Percentiles rank a stretch among this genome's conserved stretches.
Evolutionary conservation across 148 eudicot genomes (phyloP).

Genomic region (Vaccinium macrocarpon): DNA sequence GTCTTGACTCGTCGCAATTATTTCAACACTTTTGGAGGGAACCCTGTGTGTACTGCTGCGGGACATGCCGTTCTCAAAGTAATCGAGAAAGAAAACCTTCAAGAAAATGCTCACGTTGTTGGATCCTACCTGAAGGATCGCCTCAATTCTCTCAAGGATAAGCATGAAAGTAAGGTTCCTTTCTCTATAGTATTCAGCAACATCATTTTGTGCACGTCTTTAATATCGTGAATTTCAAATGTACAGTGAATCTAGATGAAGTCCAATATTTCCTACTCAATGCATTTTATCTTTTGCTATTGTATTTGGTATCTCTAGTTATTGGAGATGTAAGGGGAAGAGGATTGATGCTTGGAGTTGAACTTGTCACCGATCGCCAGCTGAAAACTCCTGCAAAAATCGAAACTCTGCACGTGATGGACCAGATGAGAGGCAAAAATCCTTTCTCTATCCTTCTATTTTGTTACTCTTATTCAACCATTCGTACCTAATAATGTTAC

Average conservation of each 20-base stretch:
- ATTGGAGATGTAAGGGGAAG: conserved; percentile 98
- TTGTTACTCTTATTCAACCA: not conserved
- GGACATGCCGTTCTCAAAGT: conserved; percentile 90
- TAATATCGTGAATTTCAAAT: not conserved
- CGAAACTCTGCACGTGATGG: conserved; percentile 86
- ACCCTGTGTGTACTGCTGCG: conserved; percentile 91
- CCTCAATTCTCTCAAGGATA: conserved; percentile 61
- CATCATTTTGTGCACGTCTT: not conserved
- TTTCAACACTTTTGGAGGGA: conserved; percentile 98
- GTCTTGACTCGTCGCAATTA: conserved; percentile 76
- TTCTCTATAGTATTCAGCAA: not conserved
- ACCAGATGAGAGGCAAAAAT: conserved; percentile 77
- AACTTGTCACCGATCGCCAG: conserved; percentile 80
- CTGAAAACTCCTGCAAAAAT: conserved; percentile 86
- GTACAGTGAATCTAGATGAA: not conserved
- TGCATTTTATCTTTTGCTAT: not conserved
- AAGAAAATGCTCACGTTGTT: conserved; percentile 77
- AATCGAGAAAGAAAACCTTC: conserved; percentile 87
- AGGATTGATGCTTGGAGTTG: conserved; percentile 89
- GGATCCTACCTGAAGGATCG: conserved; percentile 82
- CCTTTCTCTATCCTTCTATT: not conserved
- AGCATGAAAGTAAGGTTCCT: conserved; percentile 64
- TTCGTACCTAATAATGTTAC: not conserved
- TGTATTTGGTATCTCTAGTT: conserved; percentile 43
- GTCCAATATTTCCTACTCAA: not conserved